Base-by-base conservation (phyloP, 2,329 filamentous ascomycete genomes). In the Clonostachys chloroleuca region DNA sequence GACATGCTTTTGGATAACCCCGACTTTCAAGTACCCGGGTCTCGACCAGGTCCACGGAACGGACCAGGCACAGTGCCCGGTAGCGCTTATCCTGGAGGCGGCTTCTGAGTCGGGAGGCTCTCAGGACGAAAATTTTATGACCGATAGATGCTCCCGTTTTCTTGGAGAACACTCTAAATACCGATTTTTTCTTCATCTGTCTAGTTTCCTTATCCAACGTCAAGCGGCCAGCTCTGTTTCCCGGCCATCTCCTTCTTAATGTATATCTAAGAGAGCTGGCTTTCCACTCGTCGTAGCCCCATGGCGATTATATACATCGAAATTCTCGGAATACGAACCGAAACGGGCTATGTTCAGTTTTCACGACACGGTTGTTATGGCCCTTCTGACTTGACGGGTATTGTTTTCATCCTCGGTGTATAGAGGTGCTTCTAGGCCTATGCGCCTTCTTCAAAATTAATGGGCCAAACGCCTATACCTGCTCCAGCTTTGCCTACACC, bases 1-100 rank as follows among this genome's bases (percentile, higher is more conserved):
- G 89, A 95, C 55, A 76, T 91, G 44, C 70, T 95, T 37, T 73
- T 95, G 49, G 83, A 84, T 57, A 96, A 95, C 59, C 91, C 92
- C 1, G 91, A 96, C 64, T 96, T 96, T 67, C 79, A 86, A 53
- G 64, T 96, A 30, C 85, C 84, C 2, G 68, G 67, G 18, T 62
- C 56, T 43, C 67, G 70, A 17, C 58, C 58, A 46, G 42, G 53
- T 34, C 44, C 54, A 42, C 54, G 62, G 20, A 60, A 56, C 43
- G 62, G 60, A 12, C 61, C 64, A 37, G 72, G 73, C 34, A 73
- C 79, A 70, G 69, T 77, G 44, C 77, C 77, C 6, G 72, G 72
- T 39, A 75, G 76, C 51, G 73, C 78, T 16, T 82, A 81, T 54
- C 77, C 77, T 33, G 51, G 57, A 39, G 61, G 62, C 40, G 51